Conservation (phyloP, 768 basidiomycete genomes). For the Lactifluus echinatus region DNA sequence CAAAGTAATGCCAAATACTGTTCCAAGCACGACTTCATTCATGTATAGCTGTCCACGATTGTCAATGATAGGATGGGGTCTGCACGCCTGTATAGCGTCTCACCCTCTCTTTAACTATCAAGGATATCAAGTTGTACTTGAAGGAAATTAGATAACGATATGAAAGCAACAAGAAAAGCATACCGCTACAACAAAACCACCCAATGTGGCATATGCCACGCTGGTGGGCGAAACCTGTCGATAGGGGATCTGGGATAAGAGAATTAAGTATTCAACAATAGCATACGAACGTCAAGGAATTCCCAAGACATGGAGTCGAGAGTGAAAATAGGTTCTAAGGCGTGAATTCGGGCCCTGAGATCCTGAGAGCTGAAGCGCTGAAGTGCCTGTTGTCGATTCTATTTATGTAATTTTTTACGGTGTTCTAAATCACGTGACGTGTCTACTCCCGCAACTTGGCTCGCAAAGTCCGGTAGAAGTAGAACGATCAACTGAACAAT, state of each 20-base stretch:
- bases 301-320: conserved; percentile 12
- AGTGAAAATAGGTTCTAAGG: too few relatives aligned
- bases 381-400: too few relatives aligned
- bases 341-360: too few relatives aligned
- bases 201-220: conserved; percentile 54
- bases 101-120: conserved; percentile 77
- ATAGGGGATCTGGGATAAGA: conserved; percentile 23
- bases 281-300: conserved; percentile 18
- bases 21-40: conserved; percentile 91
- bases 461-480: too few relatives aligned
- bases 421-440: too few relatives aligned
- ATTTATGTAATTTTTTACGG: too few relatives aligned
- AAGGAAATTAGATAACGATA: neutral
- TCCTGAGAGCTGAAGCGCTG: too few relatives aligned
- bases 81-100: neutral
- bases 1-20: conserved; percentile 53
- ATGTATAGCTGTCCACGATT: conserved; percentile 54
- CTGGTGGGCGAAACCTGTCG: conserved; percentile 43
- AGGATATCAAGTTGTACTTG: conserved; percentile 78
- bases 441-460: too few relatives aligned
- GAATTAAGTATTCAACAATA: neutral
- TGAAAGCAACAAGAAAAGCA: conserved; percentile 19
- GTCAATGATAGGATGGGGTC: neutral
- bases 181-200: conserved; percentile 46
- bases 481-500: too few relatives aligned